A percentile compares a stretch with the other conserved stretches of the same genome.
phyloP scores from a whole-genome alignment of 2,329 filamentous ascomycete genomes.

The Hymenoscyphus salicellus region DNA sequence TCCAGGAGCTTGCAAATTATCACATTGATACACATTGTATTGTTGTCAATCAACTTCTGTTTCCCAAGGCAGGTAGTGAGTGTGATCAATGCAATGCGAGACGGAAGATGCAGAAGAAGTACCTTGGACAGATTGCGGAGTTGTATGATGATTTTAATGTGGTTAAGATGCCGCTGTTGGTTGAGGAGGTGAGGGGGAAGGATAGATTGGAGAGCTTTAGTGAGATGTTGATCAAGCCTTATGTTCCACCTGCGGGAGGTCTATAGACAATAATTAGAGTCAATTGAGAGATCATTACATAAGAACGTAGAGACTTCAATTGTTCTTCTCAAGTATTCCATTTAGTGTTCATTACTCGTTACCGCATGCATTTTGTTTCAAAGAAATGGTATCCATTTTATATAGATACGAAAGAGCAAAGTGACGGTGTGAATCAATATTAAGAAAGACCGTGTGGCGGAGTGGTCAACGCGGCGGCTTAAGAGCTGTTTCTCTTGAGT shows the following conservation, averaged over 20 bases:
- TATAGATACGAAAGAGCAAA: too few relatives aligned
- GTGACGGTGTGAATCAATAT: too few relatives aligned
- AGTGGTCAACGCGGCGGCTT: too few relatives aligned
- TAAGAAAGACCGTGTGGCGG: too few relatives aligned
- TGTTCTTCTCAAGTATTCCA: neutral
- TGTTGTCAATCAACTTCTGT: constrained; percentile 96
- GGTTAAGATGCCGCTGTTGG: constrained; percentile 93
- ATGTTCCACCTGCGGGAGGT: constrained; percentile 57
- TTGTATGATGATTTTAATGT: constrained; percentile 99
- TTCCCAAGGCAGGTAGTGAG: constrained; percentile 77
- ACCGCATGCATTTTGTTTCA: neutral
- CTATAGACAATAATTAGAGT: constrained; percentile 25
- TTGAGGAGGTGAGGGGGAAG: constrained; percentile 94
- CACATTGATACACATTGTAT: constrained; percentile 95
- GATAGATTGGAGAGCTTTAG: constrained; percentile 89
- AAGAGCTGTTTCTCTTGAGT: too few relatives aligned
- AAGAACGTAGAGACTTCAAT: neutral
- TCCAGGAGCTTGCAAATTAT: constrained; percentile 92
- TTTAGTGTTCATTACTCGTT: neutral
- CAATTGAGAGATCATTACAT: neutral
- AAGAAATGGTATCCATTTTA: too few relatives aligned
- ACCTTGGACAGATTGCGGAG: constrained; percentile 97
- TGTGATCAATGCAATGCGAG: constrained; percentile 96
- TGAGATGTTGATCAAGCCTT: constrained; percentile 77
- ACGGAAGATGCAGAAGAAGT: constrained; percentile 99